Percentiles rank a stretch among this genome's conserved stretches.
These are phyloP conservation scores for Ammopiptanthus mongolicus DNA, from an alignment of 306 rosid species.

Conservation along the genomic window DNA sequence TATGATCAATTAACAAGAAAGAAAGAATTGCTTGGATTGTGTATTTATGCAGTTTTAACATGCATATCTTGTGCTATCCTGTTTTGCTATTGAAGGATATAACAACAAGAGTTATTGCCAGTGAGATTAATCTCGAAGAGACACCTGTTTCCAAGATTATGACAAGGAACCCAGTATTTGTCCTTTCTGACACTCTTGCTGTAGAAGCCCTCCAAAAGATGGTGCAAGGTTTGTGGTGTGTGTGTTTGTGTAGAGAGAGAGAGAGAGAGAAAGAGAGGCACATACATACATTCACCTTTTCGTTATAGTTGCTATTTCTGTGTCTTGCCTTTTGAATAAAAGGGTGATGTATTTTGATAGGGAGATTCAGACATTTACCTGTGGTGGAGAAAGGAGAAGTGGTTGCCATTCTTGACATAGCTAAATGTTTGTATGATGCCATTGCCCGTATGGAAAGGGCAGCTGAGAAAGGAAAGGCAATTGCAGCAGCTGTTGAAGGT, in stretches of 20 bases:
- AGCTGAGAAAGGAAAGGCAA: conserved; percentile 97
- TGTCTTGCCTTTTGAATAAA: conserved; percentile 11
- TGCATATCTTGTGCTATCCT: neutral
- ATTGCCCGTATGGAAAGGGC: conserved; percentile 98
- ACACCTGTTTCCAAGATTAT: conserved; percentile 88
- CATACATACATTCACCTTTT: neutral
- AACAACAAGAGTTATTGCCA: conserved; percentile 75
- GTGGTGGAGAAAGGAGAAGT: conserved; percentile 99
- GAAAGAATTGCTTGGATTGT: neutral
- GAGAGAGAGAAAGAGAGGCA: neutral
- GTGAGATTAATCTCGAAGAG: conserved; percentile 69
- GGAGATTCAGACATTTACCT: conserved; percentile 94
- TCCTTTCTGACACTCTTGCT: conserved; percentile 89
- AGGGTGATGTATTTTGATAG: conserved; percentile 39
- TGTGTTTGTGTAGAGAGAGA: neutral
- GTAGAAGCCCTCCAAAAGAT: conserved; percentile 99
- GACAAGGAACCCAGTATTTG: conserved; percentile 91
- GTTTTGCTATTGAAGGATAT: conserved; percentile 62
- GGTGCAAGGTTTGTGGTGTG: conserved; percentile 78
- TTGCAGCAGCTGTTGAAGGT: conserved; percentile 98
- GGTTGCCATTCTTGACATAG: conserved; percentile 92
- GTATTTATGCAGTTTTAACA: neutral
- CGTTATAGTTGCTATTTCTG: neutral
- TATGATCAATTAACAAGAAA: neutral
- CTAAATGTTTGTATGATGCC: conserved; percentile 94